Conservation (phyloP, 1,284 basidiomycete genomes). For the Lignosus rhinocerotis region DNA sequence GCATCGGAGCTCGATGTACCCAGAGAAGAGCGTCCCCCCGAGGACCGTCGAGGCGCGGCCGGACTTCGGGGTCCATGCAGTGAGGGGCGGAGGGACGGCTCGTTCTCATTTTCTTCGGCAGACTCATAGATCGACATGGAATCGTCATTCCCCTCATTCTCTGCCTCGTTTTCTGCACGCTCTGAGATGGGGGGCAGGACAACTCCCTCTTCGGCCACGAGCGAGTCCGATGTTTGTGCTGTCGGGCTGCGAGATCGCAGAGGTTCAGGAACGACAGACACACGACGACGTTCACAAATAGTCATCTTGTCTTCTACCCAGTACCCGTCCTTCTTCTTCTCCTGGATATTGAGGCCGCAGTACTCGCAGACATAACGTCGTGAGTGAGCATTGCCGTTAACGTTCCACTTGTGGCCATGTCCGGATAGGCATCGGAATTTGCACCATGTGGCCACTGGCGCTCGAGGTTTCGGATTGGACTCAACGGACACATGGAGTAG, state of each 20-base stretch:
- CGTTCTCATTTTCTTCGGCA: constrained; percentile 3
- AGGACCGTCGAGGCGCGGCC: not conserved
- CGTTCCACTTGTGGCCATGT: constrained; percentile 19
- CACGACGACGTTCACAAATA: not conserved
- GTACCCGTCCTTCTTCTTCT: constrained; percentile 20
- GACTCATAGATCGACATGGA: constrained; percentile 12
- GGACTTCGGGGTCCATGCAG: not conserved
- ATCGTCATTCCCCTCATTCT: not conserved
- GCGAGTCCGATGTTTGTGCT: not conserved
- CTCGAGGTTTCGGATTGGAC: constrained; percentile 13
- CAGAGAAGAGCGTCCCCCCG: constrained; percentile 8
- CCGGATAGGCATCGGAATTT: not conserved
- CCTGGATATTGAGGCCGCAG: constrained; percentile 11
- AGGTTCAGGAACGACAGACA: not conserved
- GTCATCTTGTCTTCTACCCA: constrained; percentile 9
- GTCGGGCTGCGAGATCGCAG: not conserved
- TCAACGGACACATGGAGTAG: constrained; percentile 6
- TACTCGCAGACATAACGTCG: constrained; percentile 15
- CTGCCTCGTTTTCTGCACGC: not conserved
- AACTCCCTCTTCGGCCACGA: not conserved
- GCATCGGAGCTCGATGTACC: constrained; percentile 8
- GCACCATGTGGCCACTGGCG: constrained; percentile 11
- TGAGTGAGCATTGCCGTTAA: constrained; percentile 2
- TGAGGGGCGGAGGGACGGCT: not conserved
- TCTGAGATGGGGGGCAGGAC: not conserved